Conservation (phyloP, 176 grass and related monocot genomes). For the Musa acuminata region DNA sequence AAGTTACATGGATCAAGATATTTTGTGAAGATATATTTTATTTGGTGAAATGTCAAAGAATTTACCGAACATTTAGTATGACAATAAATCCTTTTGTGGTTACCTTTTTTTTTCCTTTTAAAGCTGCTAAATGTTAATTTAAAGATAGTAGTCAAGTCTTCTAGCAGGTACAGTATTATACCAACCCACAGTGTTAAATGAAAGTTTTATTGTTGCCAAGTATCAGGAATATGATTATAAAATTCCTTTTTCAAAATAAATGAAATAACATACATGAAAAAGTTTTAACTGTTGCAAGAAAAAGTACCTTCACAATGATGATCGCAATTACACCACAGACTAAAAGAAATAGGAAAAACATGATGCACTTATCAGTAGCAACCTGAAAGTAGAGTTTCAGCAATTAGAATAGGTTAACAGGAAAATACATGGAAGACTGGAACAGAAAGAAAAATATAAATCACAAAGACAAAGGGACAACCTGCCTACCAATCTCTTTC, state of each 20-base stretch:
- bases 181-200: neutral
- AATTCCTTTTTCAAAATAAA: neutral
- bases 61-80: too few species aligned
- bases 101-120: too few species aligned
- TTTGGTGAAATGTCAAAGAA: too few species aligned
- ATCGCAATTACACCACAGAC: slow-evolving; percentile 87
- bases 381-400: slow-evolving; percentile 45
- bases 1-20: too few species aligned
- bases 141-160: neutral
- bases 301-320: slow-evolving; percentile 87
- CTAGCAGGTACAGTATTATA: neutral
- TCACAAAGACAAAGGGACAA: neutral
- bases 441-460: neutral
- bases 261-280: too few species aligned
- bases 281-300: neutral
- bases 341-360: slow-evolving; percentile 69
- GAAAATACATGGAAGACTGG: neutral
- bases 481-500: slow-evolving; percentile 56
- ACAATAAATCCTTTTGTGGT: too few species aligned
- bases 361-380: slow-evolving; percentile 98
- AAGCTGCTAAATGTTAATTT: neutral
- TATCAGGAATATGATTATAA: neutral
- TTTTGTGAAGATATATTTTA: too few species aligned
- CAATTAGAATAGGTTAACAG: neutral
- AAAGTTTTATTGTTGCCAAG: neutral